phyloP scores from a whole-genome alignment of 139 green algal genomes.

The Asterochloris erici region DNA sequence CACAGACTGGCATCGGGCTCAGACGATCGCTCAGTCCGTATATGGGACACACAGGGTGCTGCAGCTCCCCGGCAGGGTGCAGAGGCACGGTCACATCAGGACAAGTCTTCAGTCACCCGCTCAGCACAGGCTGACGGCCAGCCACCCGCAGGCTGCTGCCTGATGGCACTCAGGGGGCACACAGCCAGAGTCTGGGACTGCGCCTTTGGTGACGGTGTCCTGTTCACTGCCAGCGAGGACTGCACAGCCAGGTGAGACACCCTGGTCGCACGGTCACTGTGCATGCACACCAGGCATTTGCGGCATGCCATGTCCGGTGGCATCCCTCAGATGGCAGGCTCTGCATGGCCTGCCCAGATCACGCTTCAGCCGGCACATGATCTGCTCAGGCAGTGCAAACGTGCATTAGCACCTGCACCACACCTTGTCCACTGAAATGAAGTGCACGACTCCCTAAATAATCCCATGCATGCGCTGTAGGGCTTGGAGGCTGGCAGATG shows the following conservation, averaged over 20 bases:
- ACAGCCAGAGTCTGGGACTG: conserved; percentile 34
- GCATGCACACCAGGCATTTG: background rate
- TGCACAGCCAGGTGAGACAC: conserved; percentile 21
- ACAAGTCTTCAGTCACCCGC: background rate
- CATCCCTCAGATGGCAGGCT: background rate
- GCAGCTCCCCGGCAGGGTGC: background rate
- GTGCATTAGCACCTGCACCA: background rate
- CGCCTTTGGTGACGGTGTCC: conserved; percentile 19
- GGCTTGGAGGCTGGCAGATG: conserved; percentile 29
- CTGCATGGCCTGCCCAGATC: background rate
- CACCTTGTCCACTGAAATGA: background rate
- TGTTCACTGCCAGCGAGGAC: conserved; percentile 41
- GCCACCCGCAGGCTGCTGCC: too few species aligned
- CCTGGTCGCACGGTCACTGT: conserved; percentile 2
- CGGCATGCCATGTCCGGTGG: background rate
- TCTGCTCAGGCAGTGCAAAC: background rate
- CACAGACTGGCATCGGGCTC: conserved; percentile 34
- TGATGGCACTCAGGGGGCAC: conserved; percentile 21
- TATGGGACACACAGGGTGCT: conserved; percentile 27
- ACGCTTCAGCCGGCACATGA: background rate
- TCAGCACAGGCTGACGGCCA: conserved; percentile 23
- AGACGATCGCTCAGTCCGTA: conserved; percentile 43
- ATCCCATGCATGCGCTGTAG: background rate
- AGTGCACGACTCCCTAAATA: background rate
- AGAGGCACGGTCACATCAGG: background rate